Conservation (phyloP, 106 monocot genomes). For the Alisma plantagoaquatica region DNA sequence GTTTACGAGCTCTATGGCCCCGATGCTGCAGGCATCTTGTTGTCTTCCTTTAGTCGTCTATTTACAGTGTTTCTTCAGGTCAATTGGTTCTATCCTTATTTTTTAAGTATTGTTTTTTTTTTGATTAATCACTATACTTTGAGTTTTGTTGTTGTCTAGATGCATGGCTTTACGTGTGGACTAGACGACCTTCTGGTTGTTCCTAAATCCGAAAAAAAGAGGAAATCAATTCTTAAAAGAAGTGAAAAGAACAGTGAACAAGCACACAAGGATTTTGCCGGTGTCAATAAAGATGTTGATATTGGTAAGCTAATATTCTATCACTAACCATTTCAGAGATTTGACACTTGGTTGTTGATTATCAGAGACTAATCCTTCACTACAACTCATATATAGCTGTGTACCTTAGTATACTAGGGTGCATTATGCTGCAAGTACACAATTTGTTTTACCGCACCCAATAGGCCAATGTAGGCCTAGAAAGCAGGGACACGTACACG, state of each 20-base stretch:
- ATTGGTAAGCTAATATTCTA: no score
- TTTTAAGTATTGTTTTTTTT: neutral
- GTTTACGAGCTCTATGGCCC: conserved; percentile 94
- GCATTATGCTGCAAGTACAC: no score
- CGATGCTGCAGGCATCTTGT: conserved; percentile 62
- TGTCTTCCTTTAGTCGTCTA: conserved; percentile 78
- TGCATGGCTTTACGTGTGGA: conserved; percentile 99
- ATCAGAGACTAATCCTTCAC: no score
- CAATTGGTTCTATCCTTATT: neutral
- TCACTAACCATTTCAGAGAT: no score
- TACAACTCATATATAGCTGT: no score
- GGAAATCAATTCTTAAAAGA: conserved; percentile 40
- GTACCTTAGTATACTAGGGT: no score
- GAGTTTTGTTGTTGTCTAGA: conserved; percentile 28
- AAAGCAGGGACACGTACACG: no score
- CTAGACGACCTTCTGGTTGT: conserved; percentile 78
- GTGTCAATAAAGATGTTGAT: conserved; percentile 9
- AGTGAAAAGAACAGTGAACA: conserved; percentile 53
- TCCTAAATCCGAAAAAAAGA: conserved; percentile 29
- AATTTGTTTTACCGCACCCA: no score
- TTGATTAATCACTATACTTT: neutral
- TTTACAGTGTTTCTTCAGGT: conserved; percentile 94
- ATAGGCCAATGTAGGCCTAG: no score
- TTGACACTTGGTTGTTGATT: no score
- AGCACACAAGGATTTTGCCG: conserved; percentile 60